phyloP scores from a whole-genome alignment of 2,329 filamentous ascomycete genomes.

The Arthrobotrys megalospora region DNA sequence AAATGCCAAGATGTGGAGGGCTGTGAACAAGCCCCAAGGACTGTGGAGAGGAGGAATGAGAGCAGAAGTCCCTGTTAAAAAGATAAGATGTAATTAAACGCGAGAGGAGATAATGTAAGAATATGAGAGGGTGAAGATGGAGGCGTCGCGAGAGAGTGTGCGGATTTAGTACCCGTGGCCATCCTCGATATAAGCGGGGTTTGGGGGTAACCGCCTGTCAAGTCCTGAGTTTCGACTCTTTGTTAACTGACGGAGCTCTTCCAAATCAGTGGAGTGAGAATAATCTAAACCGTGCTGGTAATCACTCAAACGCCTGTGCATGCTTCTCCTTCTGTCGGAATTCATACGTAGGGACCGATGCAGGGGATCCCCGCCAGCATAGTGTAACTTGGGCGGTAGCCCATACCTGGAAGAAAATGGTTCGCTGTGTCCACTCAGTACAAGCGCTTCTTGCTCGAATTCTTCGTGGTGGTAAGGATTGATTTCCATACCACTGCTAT shows the following conservation, averaged over 20 bases:
- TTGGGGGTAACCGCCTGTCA: slow-evolving; percentile 59
- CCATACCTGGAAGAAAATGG: slow-evolving; percentile 59
- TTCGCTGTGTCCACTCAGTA: slow-evolving; percentile 60
- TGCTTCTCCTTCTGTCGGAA: slow-evolving; percentile 57
- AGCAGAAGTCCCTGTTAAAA: not conserved
- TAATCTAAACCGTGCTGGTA: slow-evolving; percentile 52
- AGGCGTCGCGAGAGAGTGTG: slow-evolving; percentile 1
- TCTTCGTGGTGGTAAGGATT: slow-evolving; percentile 61
- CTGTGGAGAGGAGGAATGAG: slow-evolving; percentile 7
- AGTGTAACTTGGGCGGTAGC: slow-evolving; percentile 57
- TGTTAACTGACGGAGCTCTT: slow-evolving; percentile 54
- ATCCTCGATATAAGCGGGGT: slow-evolving; percentile 57
- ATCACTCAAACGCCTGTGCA: slow-evolving; percentile 54
- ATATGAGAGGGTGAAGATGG: slow-evolving; percentile 1
- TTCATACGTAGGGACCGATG: slow-evolving; percentile 61
- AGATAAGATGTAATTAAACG: slow-evolving; percentile 1
- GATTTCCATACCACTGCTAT: slow-evolving; percentile 60
- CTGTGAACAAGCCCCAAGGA: not conserved
- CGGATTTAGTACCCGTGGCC: slow-evolving; percentile 13
- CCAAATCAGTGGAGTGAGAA: slow-evolving; percentile 44
- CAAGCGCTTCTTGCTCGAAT: slow-evolving; percentile 55
- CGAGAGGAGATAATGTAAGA: slow-evolving; percentile 1
- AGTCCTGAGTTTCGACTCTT: slow-evolving; percentile 57
- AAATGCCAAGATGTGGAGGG: slow-evolving; percentile 21
- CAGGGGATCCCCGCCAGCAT: slow-evolving; percentile 58